A percentile compares a stretch with the other conserved stretches of the same genome.
These are phyloP conservation scores for Pleurotus giganteus DNA, from an alignment of 768 basidiomycete genomes.

Conservation along the genomic window DNA sequence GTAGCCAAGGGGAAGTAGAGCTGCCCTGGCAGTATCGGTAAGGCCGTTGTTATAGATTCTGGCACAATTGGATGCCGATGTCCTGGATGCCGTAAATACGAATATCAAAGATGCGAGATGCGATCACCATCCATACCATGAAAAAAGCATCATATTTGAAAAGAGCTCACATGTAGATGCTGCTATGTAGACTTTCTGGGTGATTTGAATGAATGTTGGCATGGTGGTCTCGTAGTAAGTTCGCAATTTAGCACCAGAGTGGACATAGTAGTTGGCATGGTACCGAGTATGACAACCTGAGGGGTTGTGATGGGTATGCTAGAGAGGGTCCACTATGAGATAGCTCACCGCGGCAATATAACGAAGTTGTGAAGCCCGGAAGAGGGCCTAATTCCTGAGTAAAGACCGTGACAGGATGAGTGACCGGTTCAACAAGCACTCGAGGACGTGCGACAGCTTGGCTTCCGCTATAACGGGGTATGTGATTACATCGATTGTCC, in stretches of 20 bases:
- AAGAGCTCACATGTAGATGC: background rate
- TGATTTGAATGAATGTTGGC: background rate
- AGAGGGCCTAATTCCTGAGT: constrained; percentile 20
- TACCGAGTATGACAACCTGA: constrained; percentile 26
- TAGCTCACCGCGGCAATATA: constrained; percentile 24
- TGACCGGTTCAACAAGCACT: constrained; percentile 8
- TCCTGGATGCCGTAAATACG: constrained; percentile 12
- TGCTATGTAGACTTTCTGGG: background rate
- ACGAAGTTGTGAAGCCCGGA: constrained; percentile 20
- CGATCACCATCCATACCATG: background rate
- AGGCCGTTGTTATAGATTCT: constrained; percentile 24
- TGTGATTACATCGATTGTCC: background rate
- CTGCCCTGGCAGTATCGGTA: background rate
- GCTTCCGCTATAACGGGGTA: background rate
- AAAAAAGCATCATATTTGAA: constrained; percentile 9
- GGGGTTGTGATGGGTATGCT: background rate
- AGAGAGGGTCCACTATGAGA: background rate
- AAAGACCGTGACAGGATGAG: constrained; percentile 17
- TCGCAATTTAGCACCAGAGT: constrained; percentile 13
- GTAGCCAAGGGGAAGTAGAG: constrained; percentile 14
- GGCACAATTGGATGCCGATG: constrained; percentile 27
- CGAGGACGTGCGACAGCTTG: background rate
- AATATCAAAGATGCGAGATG: background rate
- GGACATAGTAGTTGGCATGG: constrained; percentile 25
- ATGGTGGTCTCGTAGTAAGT: constrained; percentile 17